A percentile compares a stretch with the other conserved stretches of the same genome.
Evolutionary conservation across 192 early-diverging fungal species (phyloP).

Genomic region (Rhizophlyctis rosea): DNA sequence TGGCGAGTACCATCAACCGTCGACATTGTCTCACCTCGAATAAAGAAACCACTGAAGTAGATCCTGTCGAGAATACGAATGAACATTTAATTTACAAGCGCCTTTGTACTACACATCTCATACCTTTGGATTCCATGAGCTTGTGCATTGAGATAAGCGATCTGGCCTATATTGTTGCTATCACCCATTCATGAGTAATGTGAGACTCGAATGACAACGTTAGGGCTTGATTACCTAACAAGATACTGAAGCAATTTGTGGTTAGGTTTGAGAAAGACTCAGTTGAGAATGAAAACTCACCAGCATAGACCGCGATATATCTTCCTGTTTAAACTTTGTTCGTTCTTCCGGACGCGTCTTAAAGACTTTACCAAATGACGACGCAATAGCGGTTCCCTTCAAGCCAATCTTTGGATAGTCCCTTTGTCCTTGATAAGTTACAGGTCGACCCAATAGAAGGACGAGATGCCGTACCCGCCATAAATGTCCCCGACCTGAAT

Average conservation of each 20-base stretch:
- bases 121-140: slow-evolving; percentile 73
- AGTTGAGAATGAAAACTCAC: slow-evolving; percentile 1
- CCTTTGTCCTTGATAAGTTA: slow-evolving; percentile 43
- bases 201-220: background rate
- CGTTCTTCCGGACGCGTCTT: slow-evolving; percentile 70
- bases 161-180: slow-evolving; percentile 98
- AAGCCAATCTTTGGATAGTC: slow-evolving; percentile 92
- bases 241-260: slow-evolving; percentile 78
- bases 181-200: background rate
- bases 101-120: too few species aligned
- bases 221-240: slow-evolving; percentile 60
- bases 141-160: slow-evolving; percentile 95
- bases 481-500: slow-evolving; percentile 95
- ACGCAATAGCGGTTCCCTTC: slow-evolving; percentile 89
- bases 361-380: slow-evolving; percentile 95
- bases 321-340: slow-evolving; percentile 66
- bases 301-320: slow-evolving; percentile 85
- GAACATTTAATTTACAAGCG: background rate
- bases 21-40: slow-evolving; percentile 75
- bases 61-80: slow-evolving; percentile 50
- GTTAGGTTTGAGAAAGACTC: too few species aligned
- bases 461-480: slow-evolving; percentile 22
- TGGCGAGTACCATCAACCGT: too few species aligned
- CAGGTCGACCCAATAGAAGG: background rate
- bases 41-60: slow-evolving; percentile 98